Evolutionary conservation across 192 early-diverging fungal genomes (phyloP).

Genomic region (Paraglomus brasilianum): DNA sequence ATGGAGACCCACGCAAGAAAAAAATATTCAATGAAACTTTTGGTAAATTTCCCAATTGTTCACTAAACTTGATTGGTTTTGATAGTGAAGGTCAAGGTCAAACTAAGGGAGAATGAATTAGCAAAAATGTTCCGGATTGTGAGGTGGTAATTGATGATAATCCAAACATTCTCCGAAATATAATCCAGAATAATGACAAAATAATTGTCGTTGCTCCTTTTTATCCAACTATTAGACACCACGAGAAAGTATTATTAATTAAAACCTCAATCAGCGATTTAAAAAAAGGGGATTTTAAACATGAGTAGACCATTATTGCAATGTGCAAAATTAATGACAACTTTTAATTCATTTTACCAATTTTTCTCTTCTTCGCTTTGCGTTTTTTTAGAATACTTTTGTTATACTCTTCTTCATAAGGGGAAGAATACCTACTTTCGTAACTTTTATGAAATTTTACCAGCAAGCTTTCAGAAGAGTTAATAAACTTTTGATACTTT

Average conservation of each 20-base stretch:
- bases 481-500: too few species aligned
- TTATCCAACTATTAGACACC: conserved; percentile 13
- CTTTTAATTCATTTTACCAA: too few species aligned
- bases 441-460: too few species aligned
- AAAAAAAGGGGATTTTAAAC: neutral
- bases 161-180: neutral
- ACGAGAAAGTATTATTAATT: conserved; percentile 5
- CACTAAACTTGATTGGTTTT: conserved; percentile 1
- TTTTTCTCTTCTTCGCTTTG: too few species aligned
- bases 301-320: neutral
- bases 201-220: neutral
- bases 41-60: conserved; percentile 11
- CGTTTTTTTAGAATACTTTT: too few species aligned
- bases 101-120: conserved; percentile 6
- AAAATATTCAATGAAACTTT: conserved; percentile 13
- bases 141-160: conserved; percentile 1
- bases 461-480: too few species aligned
- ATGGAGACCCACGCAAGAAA: neutral
- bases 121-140: conserved; percentile 8
- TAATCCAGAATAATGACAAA: neutral
- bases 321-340: too few species aligned
- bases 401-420: too few species aligned
- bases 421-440: too few species aligned
- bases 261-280: conserved; percentile 1
- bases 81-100: conserved; percentile 17